Evolutionary conservation across 352 stramenopile genomes (phyloP).

Genomic region (Phytophthora foliorum): DNA sequence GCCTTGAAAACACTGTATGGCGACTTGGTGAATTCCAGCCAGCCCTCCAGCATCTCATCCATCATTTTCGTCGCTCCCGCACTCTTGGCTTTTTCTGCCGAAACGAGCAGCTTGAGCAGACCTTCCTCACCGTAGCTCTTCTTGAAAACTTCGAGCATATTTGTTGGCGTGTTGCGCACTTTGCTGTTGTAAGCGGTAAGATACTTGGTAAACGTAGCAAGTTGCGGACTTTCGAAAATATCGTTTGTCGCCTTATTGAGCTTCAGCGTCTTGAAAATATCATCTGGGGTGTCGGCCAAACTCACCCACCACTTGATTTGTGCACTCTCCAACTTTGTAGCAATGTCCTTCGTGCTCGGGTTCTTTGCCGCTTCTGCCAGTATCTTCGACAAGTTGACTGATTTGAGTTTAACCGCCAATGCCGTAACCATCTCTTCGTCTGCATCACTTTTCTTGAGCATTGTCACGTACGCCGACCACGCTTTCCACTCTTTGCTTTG

Average conservation of each 20-base stretch:
- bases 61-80: neutral
- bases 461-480: neutral
- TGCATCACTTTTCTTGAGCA: neutral
- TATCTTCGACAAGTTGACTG: neutral
- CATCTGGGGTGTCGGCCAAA: neutral
- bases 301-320: neutral
- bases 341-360: conserved; percentile 5
- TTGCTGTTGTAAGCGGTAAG: conserved; percentile 12
- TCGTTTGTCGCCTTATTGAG: neutral
- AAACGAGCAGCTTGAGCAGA: conserved; percentile 3
- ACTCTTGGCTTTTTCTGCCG: neutral
- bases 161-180: neutral
- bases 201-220: conserved; percentile 7
- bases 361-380: neutral
- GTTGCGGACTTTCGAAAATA: conserved; percentile 6
- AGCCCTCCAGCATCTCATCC: conserved; percentile 4
- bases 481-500: neutral
- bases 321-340: neutral
- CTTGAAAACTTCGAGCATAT: neutral
- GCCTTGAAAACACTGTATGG: neutral
- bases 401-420: neutral
- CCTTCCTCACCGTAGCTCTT: neutral
- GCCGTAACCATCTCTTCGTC: neutral
- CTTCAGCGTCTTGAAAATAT: conserved; percentile 4
- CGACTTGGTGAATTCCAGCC: neutral